A percentile compares a stretch with the other conserved stretches of the same genome.
phyloP scores from a whole-genome alignment of 192 early-diverging fungal genomes.

The Pilobolus umbonatus region DNA sequence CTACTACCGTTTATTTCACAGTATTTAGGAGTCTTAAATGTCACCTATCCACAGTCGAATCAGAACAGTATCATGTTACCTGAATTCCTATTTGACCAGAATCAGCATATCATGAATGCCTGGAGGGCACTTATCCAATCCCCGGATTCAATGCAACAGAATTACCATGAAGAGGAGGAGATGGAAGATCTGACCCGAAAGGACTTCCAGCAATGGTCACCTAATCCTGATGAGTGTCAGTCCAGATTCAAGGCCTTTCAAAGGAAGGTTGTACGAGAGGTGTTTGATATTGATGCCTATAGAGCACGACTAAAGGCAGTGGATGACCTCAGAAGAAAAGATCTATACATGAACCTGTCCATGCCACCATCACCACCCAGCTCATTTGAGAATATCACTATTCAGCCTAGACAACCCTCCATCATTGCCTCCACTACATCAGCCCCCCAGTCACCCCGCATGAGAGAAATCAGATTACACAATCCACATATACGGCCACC shows the following conservation, averaged over 20 bases:
- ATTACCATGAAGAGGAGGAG: no score
- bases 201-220: constrained; percentile 13
- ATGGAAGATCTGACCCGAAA: not conserved
- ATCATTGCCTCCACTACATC: constrained; percentile 22
- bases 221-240: constrained; percentile 6
- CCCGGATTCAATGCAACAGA: not conserved
- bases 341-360: not conserved
- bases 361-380: not conserved
- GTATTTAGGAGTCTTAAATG: constrained; percentile 92
- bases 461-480: no score
- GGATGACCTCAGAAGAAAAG: constrained; percentile 16
- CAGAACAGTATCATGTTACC: constrained; percentile 49
- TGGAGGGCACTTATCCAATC: constrained; percentile 30
- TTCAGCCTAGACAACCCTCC: constrained; percentile 15
- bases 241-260: constrained; percentile 36
- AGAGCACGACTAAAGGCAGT: constrained; percentile 64
- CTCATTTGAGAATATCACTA: constrained; percentile 8
- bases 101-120: constrained; percentile 77
- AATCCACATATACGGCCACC: no score
- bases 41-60: constrained; percentile 58
- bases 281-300: constrained; percentile 79
- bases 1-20: constrained; percentile 86
- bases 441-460: constrained; percentile 29
- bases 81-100: constrained; percentile 85
- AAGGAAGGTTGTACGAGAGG: constrained; percentile 86